Percentiles rank a stretch among this genome's conserved stretches.
Conservation (phyloP, 2,329 filamentous ascomycete genomes). For the Didymella arachidicola region DNA sequence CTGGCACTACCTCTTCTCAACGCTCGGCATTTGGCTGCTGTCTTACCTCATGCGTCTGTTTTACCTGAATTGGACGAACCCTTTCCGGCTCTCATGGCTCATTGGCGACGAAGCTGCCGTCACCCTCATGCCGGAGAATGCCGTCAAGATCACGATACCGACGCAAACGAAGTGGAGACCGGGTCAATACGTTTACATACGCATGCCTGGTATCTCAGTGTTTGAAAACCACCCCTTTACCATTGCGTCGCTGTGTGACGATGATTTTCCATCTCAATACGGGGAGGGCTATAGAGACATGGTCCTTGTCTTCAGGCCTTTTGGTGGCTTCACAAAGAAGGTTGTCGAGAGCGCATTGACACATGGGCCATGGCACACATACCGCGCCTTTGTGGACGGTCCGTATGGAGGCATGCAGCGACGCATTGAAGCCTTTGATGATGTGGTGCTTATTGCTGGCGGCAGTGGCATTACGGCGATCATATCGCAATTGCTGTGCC, state of each 20-base stretch:
- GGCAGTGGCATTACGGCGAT: constrained; percentile 94
- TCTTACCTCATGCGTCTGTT: constrained; percentile 79
- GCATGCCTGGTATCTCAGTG: constrained; percentile 89
- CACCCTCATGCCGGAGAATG: constrained; percentile 87
- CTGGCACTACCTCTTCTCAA: constrained; percentile 87
- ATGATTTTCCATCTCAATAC: constrained; percentile 91
- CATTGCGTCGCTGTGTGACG: constrained; percentile 88
- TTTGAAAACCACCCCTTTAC: constrained; percentile 97
- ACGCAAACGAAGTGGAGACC: constrained; percentile 93
- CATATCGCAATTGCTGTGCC: constrained; percentile 85
- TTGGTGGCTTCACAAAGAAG: constrained; percentile 85
- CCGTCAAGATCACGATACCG: constrained; percentile 94
- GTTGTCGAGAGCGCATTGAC: constrained; percentile 83
- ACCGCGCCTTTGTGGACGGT: constrained; percentile 89
- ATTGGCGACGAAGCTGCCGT: constrained; percentile 92
- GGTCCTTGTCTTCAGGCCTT: constrained; percentile 89
- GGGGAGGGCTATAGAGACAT: constrained; percentile 88
- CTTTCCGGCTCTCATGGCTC: constrained; percentile 79
- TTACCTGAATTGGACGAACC: constrained; percentile 89
- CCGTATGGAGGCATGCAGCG: constrained; percentile 95
- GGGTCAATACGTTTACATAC: constrained; percentile 92
- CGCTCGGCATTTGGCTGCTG: constrained; percentile 76
- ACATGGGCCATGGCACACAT: constrained; percentile 89
- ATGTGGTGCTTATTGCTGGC: constrained; percentile 89
- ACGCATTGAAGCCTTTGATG: constrained; percentile 89